phyloP scores from a whole-genome alignment of 495 filamentous ascomycete species.

The Aspergillus mulundensis region DNA sequence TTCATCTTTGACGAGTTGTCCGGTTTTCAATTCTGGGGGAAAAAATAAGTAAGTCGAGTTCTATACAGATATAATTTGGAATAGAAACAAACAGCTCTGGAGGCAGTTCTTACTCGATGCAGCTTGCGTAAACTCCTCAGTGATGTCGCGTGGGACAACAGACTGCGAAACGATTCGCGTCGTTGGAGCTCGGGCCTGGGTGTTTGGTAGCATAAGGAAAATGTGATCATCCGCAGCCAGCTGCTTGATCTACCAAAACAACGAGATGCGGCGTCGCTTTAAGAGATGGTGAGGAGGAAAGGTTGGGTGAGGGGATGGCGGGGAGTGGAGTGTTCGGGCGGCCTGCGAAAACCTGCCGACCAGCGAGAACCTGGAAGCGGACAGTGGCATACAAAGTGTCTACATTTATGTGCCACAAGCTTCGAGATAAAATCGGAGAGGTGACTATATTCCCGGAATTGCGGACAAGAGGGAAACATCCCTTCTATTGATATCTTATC shows the following conservation, averaged over 20 bases:
- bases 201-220: constrained; percentile 37
- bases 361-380: constrained; percentile 9
- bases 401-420: not conserved
- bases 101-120: constrained; percentile 54
- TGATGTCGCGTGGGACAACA: constrained; percentile 68
- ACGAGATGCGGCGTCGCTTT: constrained; percentile 1
- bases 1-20: constrained; percentile 90
- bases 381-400: not conserved
- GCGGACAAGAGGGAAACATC: constrained; percentile 5
- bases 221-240: constrained; percentile 26
- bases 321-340: constrained; percentile 23
- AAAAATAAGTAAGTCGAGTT: not conserved
- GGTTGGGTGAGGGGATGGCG: constrained; percentile 17
- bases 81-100: not conserved
- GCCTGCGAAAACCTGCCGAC: constrained; percentile 23
- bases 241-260: constrained; percentile 22
- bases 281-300: constrained; percentile 16
- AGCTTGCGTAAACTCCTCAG: constrained; percentile 66
- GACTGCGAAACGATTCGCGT: constrained; percentile 39
- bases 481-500: constrained; percentile 30
- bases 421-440: not conserved
- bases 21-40: constrained; percentile 62
- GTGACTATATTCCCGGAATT: not conserved
- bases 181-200: constrained; percentile 31
- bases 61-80: not conserved